phyloP scores from a whole-genome alignment of 2,329 filamentous ascomycete genomes.

The Fusarium torreyae region DNA sequence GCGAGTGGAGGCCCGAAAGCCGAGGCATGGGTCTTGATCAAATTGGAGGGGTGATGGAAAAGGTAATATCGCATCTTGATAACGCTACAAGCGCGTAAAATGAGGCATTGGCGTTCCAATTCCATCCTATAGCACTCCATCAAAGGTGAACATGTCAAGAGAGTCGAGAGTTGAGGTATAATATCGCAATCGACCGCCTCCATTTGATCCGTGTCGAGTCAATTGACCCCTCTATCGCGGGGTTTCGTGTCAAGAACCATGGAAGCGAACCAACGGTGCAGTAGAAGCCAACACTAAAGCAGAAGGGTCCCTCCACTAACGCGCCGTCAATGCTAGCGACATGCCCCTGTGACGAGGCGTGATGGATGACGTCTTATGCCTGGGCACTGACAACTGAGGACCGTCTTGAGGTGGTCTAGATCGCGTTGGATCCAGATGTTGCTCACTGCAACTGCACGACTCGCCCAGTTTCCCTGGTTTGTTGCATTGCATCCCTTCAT shows the following conservation, averaged over 20 bases:
- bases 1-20: conserved; percentile 20
- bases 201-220: conserved; percentile 12
- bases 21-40: conserved; percentile 19
- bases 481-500: conserved; percentile 1
- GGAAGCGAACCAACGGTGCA: conserved; percentile 27
- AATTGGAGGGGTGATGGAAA: conserved; percentile 41
- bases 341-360: conserved; percentile 22
- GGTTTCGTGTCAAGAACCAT: conserved; percentile 21
- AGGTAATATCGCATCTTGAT: conserved; percentile 14
- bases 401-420: conserved; percentile 34
- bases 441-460: conserved; percentile 18
- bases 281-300: conserved; percentile 13
- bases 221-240: conserved; percentile 40
- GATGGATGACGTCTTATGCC: conserved; percentile 38
- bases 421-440: conserved; percentile 20
- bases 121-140: conserved; percentile 11
- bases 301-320: conserved; percentile 30
- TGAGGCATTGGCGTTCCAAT: conserved; percentile 1
- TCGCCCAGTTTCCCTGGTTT: conserved; percentile 30
- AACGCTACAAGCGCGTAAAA: conserved; percentile 22
- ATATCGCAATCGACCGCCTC: conserved; percentile 25
- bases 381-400: conserved; percentile 4
- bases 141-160: background rate
- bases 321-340: conserved; percentile 9
- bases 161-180: conserved; percentile 28